Conservation (phyloP, 208 protist genomes). For the Crithidia expoeki region DNA sequence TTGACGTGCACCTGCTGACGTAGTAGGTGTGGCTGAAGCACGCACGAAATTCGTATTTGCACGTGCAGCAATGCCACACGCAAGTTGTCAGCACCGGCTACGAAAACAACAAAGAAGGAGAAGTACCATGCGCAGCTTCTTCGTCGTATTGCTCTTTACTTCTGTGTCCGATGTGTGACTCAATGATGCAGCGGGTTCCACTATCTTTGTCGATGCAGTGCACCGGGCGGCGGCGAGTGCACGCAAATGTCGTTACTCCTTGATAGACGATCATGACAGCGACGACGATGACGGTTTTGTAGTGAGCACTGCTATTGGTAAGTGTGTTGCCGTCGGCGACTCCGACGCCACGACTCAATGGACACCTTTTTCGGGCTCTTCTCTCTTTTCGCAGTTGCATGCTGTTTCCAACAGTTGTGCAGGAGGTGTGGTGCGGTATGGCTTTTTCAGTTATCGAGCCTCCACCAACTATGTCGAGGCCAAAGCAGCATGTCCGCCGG, state of each 20-base stretch:
- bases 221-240: neutral
- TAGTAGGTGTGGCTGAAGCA: neutral
- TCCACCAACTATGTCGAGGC: slow-evolving; percentile 3
- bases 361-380: neutral
- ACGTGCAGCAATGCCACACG: neutral
- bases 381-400: no score
- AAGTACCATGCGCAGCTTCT: neutral
- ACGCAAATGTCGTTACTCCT: no score
- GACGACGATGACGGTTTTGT: no score
- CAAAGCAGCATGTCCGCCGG: slow-evolving; percentile 12
- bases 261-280: no score
- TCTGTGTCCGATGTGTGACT: neutral
- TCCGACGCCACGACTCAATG: slow-evolving; percentile 2
- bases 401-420: neutral
- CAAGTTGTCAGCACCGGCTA: neutral
- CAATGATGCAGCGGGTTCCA: neutral
- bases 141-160: neutral
- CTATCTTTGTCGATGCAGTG: slow-evolving; percentile 4
- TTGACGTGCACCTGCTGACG: slow-evolving; percentile 15
- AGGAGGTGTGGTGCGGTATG: slow-evolving; percentile 5
- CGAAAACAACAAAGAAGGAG: neutral
- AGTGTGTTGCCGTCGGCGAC: no score
- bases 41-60: neutral
- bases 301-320: no score
- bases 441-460: neutral